Conservation (phyloP, 1,284 basidiomycete genomes). For the Sporisorium scitamineum region DNA sequence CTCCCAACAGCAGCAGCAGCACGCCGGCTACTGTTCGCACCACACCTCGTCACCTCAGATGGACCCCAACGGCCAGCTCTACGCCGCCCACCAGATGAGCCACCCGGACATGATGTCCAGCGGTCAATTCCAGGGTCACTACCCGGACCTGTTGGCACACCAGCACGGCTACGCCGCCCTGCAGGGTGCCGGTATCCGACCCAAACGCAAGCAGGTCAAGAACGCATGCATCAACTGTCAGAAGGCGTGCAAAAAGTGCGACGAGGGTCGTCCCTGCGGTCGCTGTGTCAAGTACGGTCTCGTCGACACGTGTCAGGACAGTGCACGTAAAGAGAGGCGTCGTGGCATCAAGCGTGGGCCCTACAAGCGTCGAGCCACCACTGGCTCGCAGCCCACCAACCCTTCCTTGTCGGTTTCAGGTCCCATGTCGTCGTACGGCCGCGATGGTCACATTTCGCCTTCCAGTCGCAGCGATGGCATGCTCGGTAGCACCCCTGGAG, state of each 20-base stretch:
- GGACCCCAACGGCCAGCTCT: constrained; percentile 45
- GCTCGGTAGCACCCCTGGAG: constrained; percentile 32
- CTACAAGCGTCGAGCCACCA: constrained; percentile 78
- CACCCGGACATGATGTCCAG: constrained; percentile 42
- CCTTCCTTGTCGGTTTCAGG: constrained; percentile 29
- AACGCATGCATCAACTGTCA: constrained; percentile 89
- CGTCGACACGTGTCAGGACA: constrained; percentile 82
- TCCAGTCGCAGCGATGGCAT: constrained; percentile 44
- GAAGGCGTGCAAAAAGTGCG: constrained; percentile 90
- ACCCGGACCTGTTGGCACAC: constrained; percentile 31
- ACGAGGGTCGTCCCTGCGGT: constrained; percentile 84
- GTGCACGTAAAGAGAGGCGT: constrained; percentile 83
- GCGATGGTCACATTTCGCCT: constrained; percentile 39
- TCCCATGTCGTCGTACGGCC: constrained; percentile 27
- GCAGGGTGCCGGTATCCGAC: constrained; percentile 40
- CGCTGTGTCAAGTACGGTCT: constrained; percentile 87
- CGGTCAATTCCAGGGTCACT: constrained; percentile 39
- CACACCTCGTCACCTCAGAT: constrained; percentile 44
- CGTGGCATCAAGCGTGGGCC: constrained; percentile 87
- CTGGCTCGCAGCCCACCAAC: constrained; percentile 48
- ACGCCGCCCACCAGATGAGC: constrained; percentile 49
- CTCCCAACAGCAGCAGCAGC: constrained; percentile 38
- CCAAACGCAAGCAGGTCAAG: constrained; percentile 86
- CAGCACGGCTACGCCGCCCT: constrained; percentile 38
- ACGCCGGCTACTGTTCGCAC: constrained; percentile 39